Evolutionary conservation across 164 flowering plant genomes (phyloP).

Genomic region (Liriodendron chinense): DNA sequence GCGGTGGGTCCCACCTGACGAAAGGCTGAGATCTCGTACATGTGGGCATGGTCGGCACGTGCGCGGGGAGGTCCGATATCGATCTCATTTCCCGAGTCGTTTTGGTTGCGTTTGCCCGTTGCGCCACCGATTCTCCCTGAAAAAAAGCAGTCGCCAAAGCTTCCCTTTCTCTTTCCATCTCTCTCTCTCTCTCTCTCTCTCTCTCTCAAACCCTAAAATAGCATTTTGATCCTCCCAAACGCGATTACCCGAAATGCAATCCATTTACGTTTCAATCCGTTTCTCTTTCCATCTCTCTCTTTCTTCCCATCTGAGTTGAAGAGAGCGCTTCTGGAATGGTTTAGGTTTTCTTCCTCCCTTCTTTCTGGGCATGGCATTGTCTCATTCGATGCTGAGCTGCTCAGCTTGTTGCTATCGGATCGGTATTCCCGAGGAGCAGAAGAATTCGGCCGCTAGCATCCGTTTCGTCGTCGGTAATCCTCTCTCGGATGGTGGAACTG

Average conservation of each 20-base stretch:
- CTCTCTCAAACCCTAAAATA: neutral
- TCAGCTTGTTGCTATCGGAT: conserved; percentile 2
- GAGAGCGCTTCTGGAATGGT: neutral
- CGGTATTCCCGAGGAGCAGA: conserved; percentile 14
- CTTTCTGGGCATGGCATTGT: conserved; percentile 15
- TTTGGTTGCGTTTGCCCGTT: neutral
- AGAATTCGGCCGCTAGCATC: neutral
- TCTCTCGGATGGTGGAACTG: neutral
- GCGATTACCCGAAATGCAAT: neutral
- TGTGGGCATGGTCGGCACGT: neutral
- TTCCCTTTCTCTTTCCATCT: neutral
- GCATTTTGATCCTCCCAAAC: neutral
- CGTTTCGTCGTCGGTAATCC: neutral
- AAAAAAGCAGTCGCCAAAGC: neutral
- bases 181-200: neutral
- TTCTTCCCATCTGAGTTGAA: neutral
- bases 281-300: neutral
- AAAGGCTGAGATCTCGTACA: too few species aligned
- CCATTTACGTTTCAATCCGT: neutral
- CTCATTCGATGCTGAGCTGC: conserved; percentile 9
- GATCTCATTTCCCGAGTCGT: neutral
- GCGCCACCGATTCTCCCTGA: neutral
- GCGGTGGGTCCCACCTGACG: too few species aligned
- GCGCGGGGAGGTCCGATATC: neutral
- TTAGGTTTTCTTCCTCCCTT: conserved; percentile 4